phyloP scores from a whole-genome alignment of 192 early-diverging fungal species.

The Podila clonocystis region DNA sequence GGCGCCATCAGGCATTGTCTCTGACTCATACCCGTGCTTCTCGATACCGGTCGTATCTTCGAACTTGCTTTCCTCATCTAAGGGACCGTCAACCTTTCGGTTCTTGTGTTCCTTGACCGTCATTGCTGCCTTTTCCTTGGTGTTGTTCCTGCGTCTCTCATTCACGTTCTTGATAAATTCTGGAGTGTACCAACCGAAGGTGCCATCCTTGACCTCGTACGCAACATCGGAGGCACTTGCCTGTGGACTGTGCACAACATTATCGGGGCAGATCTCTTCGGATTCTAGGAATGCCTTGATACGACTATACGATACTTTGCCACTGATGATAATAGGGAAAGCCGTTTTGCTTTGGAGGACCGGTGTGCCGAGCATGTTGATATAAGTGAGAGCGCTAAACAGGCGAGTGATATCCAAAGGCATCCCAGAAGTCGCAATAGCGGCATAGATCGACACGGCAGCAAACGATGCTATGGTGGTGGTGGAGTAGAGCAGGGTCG shows the following conservation, averaged over 20 bases:
- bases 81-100: not conserved
- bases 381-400: constrained; percentile 79
- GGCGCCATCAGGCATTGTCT: constrained; percentile 7
- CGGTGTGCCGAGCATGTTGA: constrained; percentile 84
- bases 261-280: constrained; percentile 74
- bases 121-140: not conserved
- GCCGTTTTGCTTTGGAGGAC: constrained; percentile 69
- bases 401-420: constrained; percentile 66
- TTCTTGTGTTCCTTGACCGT: constrained; percentile 10
- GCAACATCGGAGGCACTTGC: constrained; percentile 10
- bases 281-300: constrained; percentile 70
- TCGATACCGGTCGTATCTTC: too few relatives aligned
- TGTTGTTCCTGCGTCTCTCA: constrained; percentile 22
- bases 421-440: constrained; percentile 6
- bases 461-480: constrained; percentile 48
- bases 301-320: constrained; percentile 73
- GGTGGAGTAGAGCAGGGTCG: constrained; percentile 22
- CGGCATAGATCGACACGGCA: constrained; percentile 42
- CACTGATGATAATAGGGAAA: constrained; percentile 70
- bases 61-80: too few relatives aligned
- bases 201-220: constrained; percentile 18
- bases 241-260: constrained; percentile 56
- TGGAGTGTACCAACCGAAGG: constrained; percentile 46
- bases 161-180: constrained; percentile 18
- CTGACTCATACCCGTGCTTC: not conserved